Evolutionary conservation across 106 monocot genomes (phyloP).

Genomic region (Phalaenopsis equestris): DNA sequence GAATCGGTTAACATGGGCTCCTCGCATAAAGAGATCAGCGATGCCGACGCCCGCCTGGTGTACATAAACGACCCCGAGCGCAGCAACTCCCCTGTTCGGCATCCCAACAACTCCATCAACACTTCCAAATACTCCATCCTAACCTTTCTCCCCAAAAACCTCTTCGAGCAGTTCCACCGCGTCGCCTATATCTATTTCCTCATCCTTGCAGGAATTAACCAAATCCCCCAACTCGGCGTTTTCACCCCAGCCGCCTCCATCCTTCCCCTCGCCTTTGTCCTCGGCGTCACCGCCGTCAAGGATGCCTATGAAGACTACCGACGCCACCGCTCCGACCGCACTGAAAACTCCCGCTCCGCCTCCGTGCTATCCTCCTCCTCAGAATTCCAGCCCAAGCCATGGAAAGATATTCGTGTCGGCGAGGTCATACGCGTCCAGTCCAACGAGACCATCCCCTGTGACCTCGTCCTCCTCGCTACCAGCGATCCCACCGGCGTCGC

Average conservation of each 20-base stretch:
- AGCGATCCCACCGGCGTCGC: slow-evolving; percentile 60
- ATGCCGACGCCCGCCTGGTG: slow-evolving; percentile 78
- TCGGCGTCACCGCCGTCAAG: slow-evolving; percentile 68
- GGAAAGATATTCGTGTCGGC: slow-evolving; percentile 62
- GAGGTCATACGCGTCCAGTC: slow-evolving; percentile 42
- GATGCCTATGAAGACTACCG: slow-evolving; percentile 82
- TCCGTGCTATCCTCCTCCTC: slow-evolving; percentile 19
- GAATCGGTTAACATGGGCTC: slow-evolving; percentile 34
- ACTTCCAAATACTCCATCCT: slow-evolving; percentile 52
- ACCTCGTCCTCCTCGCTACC: slow-evolving; percentile 55
- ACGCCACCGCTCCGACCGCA: slow-evolving; percentile 57
- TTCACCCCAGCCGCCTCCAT: slow-evolving; percentile 41
- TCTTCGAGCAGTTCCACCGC: slow-evolving; percentile 86
- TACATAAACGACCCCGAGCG: slow-evolving; percentile 47
- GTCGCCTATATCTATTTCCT: slow-evolving; percentile 74
- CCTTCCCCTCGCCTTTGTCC: slow-evolving; percentile 65
- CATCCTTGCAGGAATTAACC: slow-evolving; percentile 50
- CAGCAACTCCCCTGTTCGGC: slow-evolving; percentile 24
- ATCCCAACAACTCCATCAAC: slow-evolving; percentile 38
- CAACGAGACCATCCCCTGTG: slow-evolving; percentile 60
- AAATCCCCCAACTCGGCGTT: slow-evolving; percentile 53
- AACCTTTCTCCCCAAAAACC: slow-evolving; percentile 68
- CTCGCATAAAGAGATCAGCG: slow-evolving; percentile 63
- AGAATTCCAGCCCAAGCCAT: slow-evolving; percentile 36
- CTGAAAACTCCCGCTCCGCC: slow-evolving; percentile 57